Conservation (phyloP, 805 yeast genomes). For the Kuraishia piskuri region DNA sequence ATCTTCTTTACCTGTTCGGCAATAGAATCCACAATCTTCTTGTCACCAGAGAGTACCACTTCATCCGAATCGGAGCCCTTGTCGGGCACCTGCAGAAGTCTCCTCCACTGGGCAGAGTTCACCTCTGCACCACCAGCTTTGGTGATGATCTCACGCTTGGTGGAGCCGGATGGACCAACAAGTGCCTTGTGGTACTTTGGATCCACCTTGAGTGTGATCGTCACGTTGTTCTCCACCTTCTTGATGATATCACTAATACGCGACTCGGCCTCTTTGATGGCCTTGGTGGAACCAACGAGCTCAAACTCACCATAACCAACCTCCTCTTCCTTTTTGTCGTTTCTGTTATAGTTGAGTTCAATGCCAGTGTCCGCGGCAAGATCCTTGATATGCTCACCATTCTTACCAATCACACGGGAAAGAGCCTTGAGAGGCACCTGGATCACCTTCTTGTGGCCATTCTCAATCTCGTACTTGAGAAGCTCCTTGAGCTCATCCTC, state of each 20-base stretch:
- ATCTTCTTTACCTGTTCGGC: conserved; percentile 52
- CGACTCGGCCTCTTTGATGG: conserved; percentile 62
- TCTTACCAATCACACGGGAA: conserved; percentile 81
- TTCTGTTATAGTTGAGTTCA: conserved; percentile 38
- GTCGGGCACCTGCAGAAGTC: conserved; percentile 62
- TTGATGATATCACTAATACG: conserved; percentile 55
- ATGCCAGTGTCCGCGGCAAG: conserved; percentile 65
- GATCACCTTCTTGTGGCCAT: conserved; percentile 60
- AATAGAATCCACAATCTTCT: conserved; percentile 60
- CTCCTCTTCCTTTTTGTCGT: conserved; percentile 32
- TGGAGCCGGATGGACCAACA: conserved; percentile 73
- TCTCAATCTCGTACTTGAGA: conserved; percentile 78
- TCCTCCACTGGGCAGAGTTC: conserved; percentile 34
- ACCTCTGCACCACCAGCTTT: conserved; percentile 69
- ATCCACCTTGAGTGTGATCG: conserved; percentile 55
- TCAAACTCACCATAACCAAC: conserved; percentile 52
- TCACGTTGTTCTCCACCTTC: conserved; percentile 54
- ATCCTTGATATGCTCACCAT: conserved; percentile 76
- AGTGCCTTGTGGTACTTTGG: conserved; percentile 67
- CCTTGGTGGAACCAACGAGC: conserved; percentile 70
- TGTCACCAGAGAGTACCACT: conserved; percentile 68
- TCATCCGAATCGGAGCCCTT: conserved; percentile 49
- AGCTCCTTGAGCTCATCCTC: conserved; percentile 78
- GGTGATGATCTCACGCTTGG: conserved; percentile 61
- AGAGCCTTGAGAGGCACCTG: conserved; percentile 67